Base-by-base conservation (phyloP, 441 rosid genomes). In the Euphorbia neoarborescens region DNA sequence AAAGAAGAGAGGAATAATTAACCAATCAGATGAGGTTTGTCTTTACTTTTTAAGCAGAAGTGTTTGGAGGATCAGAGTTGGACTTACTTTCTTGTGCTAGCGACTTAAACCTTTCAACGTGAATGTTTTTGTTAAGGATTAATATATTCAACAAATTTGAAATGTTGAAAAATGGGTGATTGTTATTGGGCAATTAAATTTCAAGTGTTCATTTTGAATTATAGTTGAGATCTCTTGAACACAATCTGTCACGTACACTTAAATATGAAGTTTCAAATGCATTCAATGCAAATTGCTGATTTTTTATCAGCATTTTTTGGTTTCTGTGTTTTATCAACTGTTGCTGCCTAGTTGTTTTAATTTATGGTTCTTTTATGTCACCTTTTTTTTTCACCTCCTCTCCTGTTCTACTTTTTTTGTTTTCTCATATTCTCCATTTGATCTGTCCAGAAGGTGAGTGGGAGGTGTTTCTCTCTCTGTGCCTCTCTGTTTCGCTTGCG, bases 91-190 rank as follows among this genome's bases (percentile, higher is more conserved):
- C 8, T 48, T 48, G 22, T 48, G 1, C 54, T 1, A 15, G 54
- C 19, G 50, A 14, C 19, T 48, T 48, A 7, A 48, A 17, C 54
- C 54, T 48, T 15, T 48, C 22, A 48, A 15, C 19, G 17, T 5
- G 19, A 48, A 14, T 48, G 54, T 14, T 17, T n/a, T 48, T 17
- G 54, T 19, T 54, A 20, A 54, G 28, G 4, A 22, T 4, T 54
- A n/a, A 4, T 22, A 12, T 42, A 14, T 42, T 42, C 13, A 42
- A 9, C 12, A n/a, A 20, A 6, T 54, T 54, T 54, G 59, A 54
- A 54, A 54, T 54, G 27, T 54, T 54, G 28, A 54, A 54, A 54
- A 54, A 54, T 54, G 59, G 12, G 59, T 54, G 59, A n/a, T 54
- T n/a, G 27, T 54, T 54, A 22, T 17, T 20, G 59, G 59, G 11